Percentiles rank a stretch among this genome's conserved stretches.
Conservation (phyloP, 768 basidiomycete genomes). For the Tubosaeta brunneosetosa region DNA sequence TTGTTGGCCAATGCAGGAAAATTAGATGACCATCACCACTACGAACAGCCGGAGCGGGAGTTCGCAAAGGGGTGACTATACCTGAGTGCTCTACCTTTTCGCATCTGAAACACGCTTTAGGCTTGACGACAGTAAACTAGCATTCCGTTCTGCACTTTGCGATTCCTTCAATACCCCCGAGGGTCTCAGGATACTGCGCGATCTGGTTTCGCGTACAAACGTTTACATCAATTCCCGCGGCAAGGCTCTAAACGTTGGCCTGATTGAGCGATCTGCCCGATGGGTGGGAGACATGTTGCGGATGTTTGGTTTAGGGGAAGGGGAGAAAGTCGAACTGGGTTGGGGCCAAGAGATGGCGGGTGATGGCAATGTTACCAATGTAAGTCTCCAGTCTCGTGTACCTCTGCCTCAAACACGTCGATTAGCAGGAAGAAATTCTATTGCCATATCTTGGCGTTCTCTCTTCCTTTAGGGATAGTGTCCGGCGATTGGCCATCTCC, state of each 20-base stretch:
- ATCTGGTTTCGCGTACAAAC: slow-evolving; percentile 81
- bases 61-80: slow-evolving; percentile 55
- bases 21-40: slow-evolving; percentile 62
- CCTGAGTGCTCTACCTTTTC: not conserved
- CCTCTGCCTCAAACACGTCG: not conserved
- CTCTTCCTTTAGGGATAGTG: slow-evolving; percentile 87
- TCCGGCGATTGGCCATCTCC: slow-evolving; percentile 76
- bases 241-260: slow-evolving; percentile 52
- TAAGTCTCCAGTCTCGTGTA: slow-evolving; percentile 36
- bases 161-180: slow-evolving; percentile 96
- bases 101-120: slow-evolving; percentile 37
- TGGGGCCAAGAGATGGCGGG: slow-evolving; percentile 71
- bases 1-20: slow-evolving; percentile 45
- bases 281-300: slow-evolving; percentile 74
- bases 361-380: slow-evolving; percentile 32
- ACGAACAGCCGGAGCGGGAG: slow-evolving; percentile 62
- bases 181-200: slow-evolving; percentile 70
- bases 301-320: slow-evolving; percentile 77
- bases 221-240: slow-evolving; percentile 75
- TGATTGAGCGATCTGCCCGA: slow-evolving; percentile 59
- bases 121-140: slow-evolving; percentile 65
- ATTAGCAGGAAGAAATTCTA: slow-evolving; percentile 74
- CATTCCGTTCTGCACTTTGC: slow-evolving; percentile 83
- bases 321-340: slow-evolving; percentile 63
- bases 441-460: slow-evolving; percentile 86